Evolutionary conservation across 108 stramenopile species (phyloP).

Genomic region (Parmales sp.): DNA sequence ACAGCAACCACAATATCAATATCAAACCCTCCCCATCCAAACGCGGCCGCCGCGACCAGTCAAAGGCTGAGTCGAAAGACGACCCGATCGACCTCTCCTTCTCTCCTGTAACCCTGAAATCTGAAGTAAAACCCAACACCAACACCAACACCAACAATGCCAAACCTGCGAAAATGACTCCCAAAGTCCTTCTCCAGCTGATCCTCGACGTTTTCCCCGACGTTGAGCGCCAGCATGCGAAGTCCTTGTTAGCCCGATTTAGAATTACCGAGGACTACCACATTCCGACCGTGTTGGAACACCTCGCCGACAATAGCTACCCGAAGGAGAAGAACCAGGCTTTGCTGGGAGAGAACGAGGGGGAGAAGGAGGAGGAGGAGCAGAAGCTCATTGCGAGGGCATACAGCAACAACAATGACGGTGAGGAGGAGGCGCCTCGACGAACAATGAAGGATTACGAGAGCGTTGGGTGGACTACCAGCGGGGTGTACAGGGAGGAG

Average conservation of each 20-base stretch:
- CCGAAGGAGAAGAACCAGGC: too few species aligned
- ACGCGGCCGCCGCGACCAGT: too few species aligned
- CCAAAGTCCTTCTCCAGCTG: neutral
- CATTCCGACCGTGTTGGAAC: neutral
- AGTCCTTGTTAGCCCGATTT: neutral
- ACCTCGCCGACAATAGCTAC: neutral
- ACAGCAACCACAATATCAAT: too few species aligned
- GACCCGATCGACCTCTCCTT: too few species aligned
- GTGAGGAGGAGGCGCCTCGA: neutral
- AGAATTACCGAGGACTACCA: neutral
- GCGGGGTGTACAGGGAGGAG: neutral
- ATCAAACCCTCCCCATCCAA: too few species aligned
- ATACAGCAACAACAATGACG: neutral
- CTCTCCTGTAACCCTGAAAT: too few species aligned
- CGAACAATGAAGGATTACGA: neutral
- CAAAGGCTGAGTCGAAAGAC: too few species aligned
- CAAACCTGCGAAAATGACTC: too few species aligned
- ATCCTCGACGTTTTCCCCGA: constrained; percentile 10
- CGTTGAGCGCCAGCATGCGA: neutral
- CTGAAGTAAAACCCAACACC: too few species aligned
- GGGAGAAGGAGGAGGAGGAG: too few species aligned
- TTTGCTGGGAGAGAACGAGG: too few species aligned
- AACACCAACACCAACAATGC: too few species aligned
- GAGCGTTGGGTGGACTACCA: neutral
- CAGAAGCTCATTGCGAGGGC: neutral